Percentiles rank a stretch among this genome's conserved stretches.
phyloP scores from a whole-genome alignment of 805 yeast genomes.

The Ogataea pini region DNA sequence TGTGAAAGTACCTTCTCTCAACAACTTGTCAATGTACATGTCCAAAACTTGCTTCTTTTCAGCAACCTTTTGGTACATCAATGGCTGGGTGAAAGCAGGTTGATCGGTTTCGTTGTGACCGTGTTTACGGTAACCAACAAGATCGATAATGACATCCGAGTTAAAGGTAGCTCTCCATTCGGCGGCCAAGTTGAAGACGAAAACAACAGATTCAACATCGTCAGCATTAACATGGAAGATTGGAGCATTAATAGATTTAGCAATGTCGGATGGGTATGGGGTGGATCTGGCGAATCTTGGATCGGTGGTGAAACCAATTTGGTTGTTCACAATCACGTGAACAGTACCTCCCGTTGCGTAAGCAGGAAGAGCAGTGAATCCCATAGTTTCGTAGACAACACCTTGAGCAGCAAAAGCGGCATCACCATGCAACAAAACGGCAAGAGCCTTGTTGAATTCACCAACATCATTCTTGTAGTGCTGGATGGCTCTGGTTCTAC shows the following conservation, averaged over 20 bases:
- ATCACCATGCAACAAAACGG: conserved; percentile 95
- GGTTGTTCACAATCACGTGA: conserved; percentile 95
- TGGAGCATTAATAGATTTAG: conserved; percentile 95
- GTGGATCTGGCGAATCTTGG: conserved; percentile 98
- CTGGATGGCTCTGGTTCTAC: conserved; percentile 95
- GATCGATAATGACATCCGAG: conserved; percentile 93
- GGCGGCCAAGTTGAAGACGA: conserved; percentile 93
- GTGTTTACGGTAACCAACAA: conserved; percentile 97
- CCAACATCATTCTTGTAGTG: conserved; percentile 88
- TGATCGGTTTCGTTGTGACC: conserved; percentile 99
- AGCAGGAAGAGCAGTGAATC: conserved; percentile 88
- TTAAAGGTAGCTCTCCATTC: conserved; percentile 98
- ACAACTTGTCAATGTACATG: conserved; percentile 74
- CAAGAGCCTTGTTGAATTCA: conserved; percentile 80
- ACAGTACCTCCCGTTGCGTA: conserved; percentile 98
- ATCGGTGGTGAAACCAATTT: conserved; percentile 99
- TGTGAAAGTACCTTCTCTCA: conserved; percentile 87
- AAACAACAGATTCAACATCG: conserved; percentile 91
- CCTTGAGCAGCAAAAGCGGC: conserved; percentile 99
- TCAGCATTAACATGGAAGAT: conserved; percentile 99
- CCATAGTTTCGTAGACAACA: conserved; percentile 98
- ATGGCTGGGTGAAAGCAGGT: conserved; percentile 97
- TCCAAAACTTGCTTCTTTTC: conserved; percentile 88
- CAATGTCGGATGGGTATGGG: conserved; percentile 96
- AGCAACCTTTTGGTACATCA: conserved; percentile 91